Evolutionary conservation across 2,329 filamentous ascomycete species (phyloP).

Genomic region (Ceratocystis alfenasii): DNA sequence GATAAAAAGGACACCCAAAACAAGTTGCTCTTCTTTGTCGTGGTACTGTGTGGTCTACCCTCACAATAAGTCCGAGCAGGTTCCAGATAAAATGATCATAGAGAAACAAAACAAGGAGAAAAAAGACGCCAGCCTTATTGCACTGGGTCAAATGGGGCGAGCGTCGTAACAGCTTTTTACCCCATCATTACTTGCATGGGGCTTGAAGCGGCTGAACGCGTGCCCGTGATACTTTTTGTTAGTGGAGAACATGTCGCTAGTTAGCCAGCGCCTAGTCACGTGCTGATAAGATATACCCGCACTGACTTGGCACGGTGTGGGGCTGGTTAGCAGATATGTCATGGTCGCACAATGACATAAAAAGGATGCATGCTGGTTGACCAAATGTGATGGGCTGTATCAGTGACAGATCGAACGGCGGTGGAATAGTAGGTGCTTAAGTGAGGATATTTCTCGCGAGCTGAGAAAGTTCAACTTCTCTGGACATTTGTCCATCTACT

Average conservation of each 20-base stretch:
- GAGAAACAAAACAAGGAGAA: background rate
- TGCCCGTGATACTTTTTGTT: background rate
- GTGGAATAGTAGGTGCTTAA: background rate
- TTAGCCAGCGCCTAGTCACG: constrained; percentile 2
- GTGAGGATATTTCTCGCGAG: no score
- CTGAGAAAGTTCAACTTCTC: background rate
- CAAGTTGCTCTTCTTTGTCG: constrained; percentile 2
- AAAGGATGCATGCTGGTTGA: background rate
- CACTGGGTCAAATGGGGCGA: background rate
- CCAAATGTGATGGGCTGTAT: background rate
- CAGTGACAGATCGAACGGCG: background rate
- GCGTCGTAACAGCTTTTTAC: background rate
- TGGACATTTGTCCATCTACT: background rate
- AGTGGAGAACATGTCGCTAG: background rate
- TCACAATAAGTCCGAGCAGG: background rate
- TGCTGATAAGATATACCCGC: background rate
- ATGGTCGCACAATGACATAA: background rate
- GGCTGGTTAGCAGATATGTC: background rate
- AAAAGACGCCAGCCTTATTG: background rate
- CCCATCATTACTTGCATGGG: background rate
- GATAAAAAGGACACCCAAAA: background rate
- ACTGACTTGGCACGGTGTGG: constrained; percentile 9
- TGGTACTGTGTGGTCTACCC: background rate
- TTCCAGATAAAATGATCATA: background rate
- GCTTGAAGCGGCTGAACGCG: background rate